These are phyloP conservation scores for Paraconiothyrium brasiliense DNA, from an alignment of 2,329 filamentous ascomycete genomes.

Conservation along the genomic window DNA sequence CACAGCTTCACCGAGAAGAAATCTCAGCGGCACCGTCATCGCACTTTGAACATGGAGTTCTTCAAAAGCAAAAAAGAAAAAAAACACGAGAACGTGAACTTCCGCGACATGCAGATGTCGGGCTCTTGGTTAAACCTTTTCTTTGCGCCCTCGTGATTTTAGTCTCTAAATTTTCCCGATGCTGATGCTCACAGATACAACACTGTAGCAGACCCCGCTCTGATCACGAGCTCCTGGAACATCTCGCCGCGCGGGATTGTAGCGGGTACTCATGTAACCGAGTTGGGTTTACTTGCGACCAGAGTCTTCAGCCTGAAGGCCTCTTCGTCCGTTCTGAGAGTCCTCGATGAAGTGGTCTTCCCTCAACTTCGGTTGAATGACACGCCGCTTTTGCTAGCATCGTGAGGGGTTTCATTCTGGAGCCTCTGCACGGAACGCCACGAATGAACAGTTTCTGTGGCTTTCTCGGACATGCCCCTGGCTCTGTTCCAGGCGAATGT, in stretches of 20 bases:
- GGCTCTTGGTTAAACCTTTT: too few species aligned
- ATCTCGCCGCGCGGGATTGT: not conserved
- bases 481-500: not conserved
- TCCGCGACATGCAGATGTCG: too few species aligned
- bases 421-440: not conserved
- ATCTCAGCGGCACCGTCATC: too few species aligned
- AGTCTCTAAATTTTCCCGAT: too few species aligned
- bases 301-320: slow-evolving; percentile 5
- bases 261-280: not conserved
- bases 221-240: not conserved
- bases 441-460: not conserved
- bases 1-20: too few species aligned
- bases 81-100: too few species aligned
- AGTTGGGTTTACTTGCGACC: not conserved
- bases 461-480: not conserved
- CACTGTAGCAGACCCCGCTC: not conserved
- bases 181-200: not conserved
- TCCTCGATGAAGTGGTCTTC: not conserved
- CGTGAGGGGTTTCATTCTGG: not conserved
- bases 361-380: slow-evolving; percentile 2
- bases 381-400: not conserved
- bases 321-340: not conserved
- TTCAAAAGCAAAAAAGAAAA: too few species aligned
- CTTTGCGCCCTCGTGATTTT: too few species aligned
- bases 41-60: too few species aligned